Evolutionary conservation across 768 basidiomycete genomes (phyloP).

Genomic region (Boletus eberwhitei): DNA sequence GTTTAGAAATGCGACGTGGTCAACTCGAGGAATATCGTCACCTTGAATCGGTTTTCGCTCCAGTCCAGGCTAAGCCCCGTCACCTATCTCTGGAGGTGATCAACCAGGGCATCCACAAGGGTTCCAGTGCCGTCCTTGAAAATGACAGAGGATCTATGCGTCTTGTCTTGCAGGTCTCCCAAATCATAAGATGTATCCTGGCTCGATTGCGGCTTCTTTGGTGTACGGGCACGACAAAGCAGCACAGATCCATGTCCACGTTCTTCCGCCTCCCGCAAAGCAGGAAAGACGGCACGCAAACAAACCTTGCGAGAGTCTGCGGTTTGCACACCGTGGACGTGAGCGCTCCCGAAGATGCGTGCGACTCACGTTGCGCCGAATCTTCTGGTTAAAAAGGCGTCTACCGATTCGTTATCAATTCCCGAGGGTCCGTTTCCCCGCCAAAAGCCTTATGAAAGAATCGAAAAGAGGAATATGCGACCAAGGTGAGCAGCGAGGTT

Average conservation of each 20-base stretch:
- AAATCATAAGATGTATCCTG: neutral
- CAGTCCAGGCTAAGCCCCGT: too few species aligned
- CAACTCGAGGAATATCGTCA: too few species aligned
- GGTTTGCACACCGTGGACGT: neutral
- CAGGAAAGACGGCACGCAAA: neutral
- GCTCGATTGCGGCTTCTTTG: neutral
- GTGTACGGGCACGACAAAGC: neutral
- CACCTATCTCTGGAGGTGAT: too few species aligned
- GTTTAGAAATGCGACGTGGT: too few species aligned
- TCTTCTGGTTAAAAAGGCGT: neutral
- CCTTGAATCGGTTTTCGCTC: too few species aligned
- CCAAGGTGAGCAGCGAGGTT: too few species aligned
- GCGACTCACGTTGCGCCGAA: neutral
- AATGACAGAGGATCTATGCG: too few species aligned
- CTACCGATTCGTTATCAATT: neutral
- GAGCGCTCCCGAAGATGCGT: neutral
- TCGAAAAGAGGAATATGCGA: neutral
- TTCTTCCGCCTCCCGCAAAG: neutral
- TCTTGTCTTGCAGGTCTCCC: neutral
- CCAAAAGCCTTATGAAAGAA: neutral
- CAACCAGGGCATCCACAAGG: too few species aligned
- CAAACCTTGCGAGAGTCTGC: neutral
- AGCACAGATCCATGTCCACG: neutral
- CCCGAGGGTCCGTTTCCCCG: neutral
- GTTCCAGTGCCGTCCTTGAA: too few species aligned